Evolutionary conservation across 1,284 basidiomycete species (phyloP).

Genomic region (Grifola frondosa): DNA sequence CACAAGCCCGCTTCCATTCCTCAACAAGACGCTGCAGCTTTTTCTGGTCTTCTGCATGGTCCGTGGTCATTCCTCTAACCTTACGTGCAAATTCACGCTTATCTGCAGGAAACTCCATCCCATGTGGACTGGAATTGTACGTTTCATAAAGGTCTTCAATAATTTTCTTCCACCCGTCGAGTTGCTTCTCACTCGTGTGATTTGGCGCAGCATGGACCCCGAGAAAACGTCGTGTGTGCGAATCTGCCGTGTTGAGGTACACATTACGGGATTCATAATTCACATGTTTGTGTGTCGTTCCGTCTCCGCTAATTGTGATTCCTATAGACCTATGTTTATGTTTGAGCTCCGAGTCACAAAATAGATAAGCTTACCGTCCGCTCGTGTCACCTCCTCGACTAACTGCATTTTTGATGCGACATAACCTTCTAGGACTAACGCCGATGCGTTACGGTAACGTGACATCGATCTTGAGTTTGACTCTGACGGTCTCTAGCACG

Average conservation of each 20-base stretch:
- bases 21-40: constrained; percentile 16
- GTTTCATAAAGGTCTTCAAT: constrained; percentile 8
- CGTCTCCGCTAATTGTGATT: constrained; percentile 24
- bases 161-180: constrained; percentile 23
- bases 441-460: no score
- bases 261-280: constrained; percentile 19
- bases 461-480: no score
- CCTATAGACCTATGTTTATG: constrained; percentile 6
- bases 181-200: constrained; percentile 27
- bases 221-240: constrained; percentile 10
- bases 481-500: no score
- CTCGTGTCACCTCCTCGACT: not conserved
- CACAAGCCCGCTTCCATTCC: constrained; percentile 12
- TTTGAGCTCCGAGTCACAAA: not conserved
- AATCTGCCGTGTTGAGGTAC: not conserved
- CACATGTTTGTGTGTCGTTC: constrained; percentile 22
- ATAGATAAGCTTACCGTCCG: not conserved
- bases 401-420: not conserved
- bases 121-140: constrained; percentile 11
- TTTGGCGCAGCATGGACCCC: constrained; percentile 19
- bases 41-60: constrained; percentile 31
- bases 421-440: no score
- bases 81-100: not conserved
- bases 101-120: not conserved
- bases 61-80: constrained; percentile 18